Conservation (phyloP, 306 rosid species). For the Delonix regia region DNA sequence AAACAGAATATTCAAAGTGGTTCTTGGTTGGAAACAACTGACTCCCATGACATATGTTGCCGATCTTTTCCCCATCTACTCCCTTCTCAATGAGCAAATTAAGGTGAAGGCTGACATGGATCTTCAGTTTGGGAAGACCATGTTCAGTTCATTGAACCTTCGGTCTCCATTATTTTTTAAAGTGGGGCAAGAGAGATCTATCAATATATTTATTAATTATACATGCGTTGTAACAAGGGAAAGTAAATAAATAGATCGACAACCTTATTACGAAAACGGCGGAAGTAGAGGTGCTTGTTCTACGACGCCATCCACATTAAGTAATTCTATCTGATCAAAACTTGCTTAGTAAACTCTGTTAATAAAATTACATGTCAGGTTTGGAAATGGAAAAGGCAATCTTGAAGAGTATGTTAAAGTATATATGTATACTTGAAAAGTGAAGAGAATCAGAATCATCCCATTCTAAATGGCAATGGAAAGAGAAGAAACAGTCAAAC, state of each 20-base stretch:
- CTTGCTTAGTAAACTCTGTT: neutral
- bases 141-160: conserved; percentile 34
- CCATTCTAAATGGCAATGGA: neutral
- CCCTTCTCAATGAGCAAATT: conserved; percentile 43
- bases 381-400: neutral
- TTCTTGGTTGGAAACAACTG: conserved; percentile 44
- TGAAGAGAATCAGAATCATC: neutral
- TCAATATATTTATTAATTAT: neutral
- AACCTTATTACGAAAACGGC: neutral
- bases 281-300: neutral
- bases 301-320: neutral
- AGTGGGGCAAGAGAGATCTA: neutral
- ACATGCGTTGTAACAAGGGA: neutral
- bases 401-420: neutral
- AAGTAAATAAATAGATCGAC: neutral
- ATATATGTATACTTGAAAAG: too few relatives aligned
- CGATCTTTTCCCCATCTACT: conserved; percentile 48
- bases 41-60: conserved; percentile 39
- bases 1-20: conserved; percentile 38
- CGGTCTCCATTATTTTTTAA: neutral
- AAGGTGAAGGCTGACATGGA: conserved; percentile 36
- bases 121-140: conserved; percentile 25
- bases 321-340: neutral
- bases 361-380: neutral
- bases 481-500: neutral